Evolutionary conservation across 371 early-diverging fungal genomes (phyloP).

Genomic region (Saksenaea oblongispora): DNA sequence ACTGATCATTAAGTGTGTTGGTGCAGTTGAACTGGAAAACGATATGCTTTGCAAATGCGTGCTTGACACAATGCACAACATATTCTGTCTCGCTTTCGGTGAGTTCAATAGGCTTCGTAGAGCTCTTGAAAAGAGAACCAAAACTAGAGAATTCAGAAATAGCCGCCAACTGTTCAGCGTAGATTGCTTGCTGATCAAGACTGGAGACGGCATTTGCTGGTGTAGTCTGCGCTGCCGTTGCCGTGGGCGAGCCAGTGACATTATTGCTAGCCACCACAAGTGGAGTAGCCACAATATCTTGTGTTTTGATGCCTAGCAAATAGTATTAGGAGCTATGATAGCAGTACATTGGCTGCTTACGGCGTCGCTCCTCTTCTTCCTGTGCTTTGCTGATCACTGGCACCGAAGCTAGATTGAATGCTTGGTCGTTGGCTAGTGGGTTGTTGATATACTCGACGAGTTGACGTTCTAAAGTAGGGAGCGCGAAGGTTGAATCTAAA

Average conservation of each 20-base stretch:
- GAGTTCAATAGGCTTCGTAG: conserved; percentile 73
- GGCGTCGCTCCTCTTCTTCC: conserved; percentile 66
- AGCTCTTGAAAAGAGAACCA: conserved; percentile 86
- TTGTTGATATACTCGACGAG: conserved; percentile 82
- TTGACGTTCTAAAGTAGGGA: conserved; percentile 84
- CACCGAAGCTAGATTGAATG: conserved; percentile 80
- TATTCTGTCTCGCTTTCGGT: conserved; percentile 98
- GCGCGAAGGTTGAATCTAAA: conserved; percentile 80
- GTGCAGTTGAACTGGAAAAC: conserved; percentile 95
- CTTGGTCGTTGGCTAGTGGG: conserved; percentile 56
- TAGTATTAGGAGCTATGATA: neutral
- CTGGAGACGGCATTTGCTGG: conserved; percentile 35
- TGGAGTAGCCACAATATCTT: conserved; percentile 36
- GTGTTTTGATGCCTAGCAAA: conserved; percentile 23
- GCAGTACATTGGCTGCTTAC: conserved; percentile 22
- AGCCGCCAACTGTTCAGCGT: conserved; percentile 74
- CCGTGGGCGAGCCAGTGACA: conserved; percentile 20
- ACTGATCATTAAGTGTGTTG: conserved; percentile 91
- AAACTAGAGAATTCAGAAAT: conserved; percentile 84
- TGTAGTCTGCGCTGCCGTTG: conserved; percentile 26
- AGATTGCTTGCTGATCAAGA: conserved; percentile 68
- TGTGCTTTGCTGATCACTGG: conserved; percentile 85
- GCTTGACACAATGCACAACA: conserved; percentile 88
- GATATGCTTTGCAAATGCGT: conserved; percentile 86
- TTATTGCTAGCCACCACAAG: conserved; percentile 22